Percentiles rank a stretch among this genome's conserved stretches.
phyloP scores from a whole-genome alignment of 1,284 basidiomycete genomes.

The Taiwanofungus camphoratus region DNA sequence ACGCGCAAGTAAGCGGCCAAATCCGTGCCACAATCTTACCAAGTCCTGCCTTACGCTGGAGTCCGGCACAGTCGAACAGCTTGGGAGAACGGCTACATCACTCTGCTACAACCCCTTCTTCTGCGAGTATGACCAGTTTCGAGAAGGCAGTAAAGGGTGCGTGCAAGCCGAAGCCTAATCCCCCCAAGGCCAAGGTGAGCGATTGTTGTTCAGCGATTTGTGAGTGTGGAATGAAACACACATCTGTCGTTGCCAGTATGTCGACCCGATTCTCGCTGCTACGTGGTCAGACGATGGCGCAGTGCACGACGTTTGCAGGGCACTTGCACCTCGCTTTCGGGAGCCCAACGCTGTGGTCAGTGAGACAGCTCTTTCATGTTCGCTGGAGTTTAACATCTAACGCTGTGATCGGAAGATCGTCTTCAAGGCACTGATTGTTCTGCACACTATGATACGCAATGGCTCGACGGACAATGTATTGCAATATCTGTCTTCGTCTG shows the following conservation, averaged over 20 bases:
- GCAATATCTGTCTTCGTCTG: slow-evolving; percentile 72
- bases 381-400: slow-evolving; percentile 1
- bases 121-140: slow-evolving; percentile 79
- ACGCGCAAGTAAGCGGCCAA: no score
- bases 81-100: no score
- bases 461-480: slow-evolving; percentile 91
- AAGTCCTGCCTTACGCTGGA: no score
- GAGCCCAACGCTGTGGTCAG: slow-evolving; percentile 88
- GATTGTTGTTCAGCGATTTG: slow-evolving; percentile 6
- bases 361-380: slow-evolving; percentile 12
- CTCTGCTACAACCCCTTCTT: no score
- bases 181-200: slow-evolving; percentile 86
- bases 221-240: no score
- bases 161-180: slow-evolving; percentile 90
- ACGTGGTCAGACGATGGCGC: slow-evolving; percentile 92
- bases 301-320: slow-evolving; percentile 87
- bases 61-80: no score
- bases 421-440: slow-evolving; percentile 93
- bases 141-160: slow-evolving; percentile 89
- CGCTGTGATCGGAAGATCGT: slow-evolving; percentile 56
- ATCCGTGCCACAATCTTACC: no score
- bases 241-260: slow-evolving; percentile 44
- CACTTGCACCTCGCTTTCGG: slow-evolving; percentile 76
- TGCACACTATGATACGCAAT: slow-evolving; percentile 94
- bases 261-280: slow-evolving; percentile 90